A percentile compares a stretch with the other conserved stretches of the same genome.
phyloP scores from a whole-genome alignment of 1,284 basidiomycete genomes.

The Vanrija sp. region DNA sequence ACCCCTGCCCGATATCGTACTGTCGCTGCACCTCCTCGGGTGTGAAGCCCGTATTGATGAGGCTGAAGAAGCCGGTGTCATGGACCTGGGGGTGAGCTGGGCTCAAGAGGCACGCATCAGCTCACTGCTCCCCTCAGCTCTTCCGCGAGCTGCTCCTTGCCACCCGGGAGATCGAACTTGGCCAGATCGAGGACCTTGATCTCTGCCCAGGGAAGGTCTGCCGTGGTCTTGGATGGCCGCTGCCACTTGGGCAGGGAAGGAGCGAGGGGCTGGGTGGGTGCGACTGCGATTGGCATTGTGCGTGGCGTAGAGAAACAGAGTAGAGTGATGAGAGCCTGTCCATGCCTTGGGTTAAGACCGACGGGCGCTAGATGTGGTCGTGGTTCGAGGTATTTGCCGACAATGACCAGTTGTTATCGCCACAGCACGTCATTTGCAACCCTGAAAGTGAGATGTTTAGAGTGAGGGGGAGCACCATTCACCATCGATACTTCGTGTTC shows the following conservation, averaged over 20 bases:
- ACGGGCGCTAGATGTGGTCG: too few species aligned
- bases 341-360: not conserved
- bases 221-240: conserved; percentile 25
- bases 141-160: conserved; percentile 51
- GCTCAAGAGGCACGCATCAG: too few species aligned
- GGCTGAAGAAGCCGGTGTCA: conserved; percentile 30
- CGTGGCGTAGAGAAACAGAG: not conserved
- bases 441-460: too few species aligned
- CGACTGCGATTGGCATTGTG: conserved; percentile 19
- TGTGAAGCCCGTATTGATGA: conserved; percentile 26
- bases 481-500: too few species aligned
- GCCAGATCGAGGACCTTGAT: conserved; percentile 62
- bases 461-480: too few species aligned
- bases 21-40: conserved; percentile 33
- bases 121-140: conserved; percentile 7
- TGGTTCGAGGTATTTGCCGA: too few species aligned
- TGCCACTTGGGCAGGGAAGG: conserved; percentile 24
- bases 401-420: not conserved
- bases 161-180: conserved; percentile 53
- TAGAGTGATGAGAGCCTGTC: not conserved
- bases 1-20: conserved; percentile 32
- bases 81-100: not conserved
- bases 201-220: conserved; percentile 57
- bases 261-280: conserved; percentile 3
- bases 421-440: not conserved